Evolutionary conservation across 441 rosid genomes (phyloP).

Genomic region (Euphorbia schlechtendalii): DNA sequence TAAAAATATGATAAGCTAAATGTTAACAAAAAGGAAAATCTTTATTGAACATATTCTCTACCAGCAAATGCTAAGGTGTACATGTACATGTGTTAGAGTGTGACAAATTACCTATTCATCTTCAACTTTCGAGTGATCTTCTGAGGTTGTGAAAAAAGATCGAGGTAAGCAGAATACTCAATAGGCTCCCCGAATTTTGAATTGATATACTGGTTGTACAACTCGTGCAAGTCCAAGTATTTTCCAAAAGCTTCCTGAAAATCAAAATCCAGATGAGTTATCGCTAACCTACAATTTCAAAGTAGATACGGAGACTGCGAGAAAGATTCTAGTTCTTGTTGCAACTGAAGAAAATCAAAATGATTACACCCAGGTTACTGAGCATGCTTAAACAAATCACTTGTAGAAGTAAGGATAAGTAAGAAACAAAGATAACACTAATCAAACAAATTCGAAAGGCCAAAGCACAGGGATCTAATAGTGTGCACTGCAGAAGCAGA

Average conservation of each 20-base stretch:
- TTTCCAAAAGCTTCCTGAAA: conserved; percentile 82
- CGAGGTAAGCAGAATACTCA: conserved; percentile 85
- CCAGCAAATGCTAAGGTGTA: not conserved
- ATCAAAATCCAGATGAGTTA: conserved; percentile 14
- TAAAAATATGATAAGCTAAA: conserved; percentile 13
- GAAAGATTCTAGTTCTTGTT: not conserved
- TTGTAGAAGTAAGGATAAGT: not conserved
- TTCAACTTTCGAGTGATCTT: conserved; percentile 54
- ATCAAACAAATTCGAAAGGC: not conserved
- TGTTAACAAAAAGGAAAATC: conserved; percentile 2
- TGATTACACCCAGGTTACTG: not conserved
- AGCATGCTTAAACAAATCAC: not conserved
- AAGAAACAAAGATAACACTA: not conserved
- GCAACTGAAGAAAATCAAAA: not conserved
- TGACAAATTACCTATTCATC: conserved; percentile 44
- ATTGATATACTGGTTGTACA: conserved; percentile 77
- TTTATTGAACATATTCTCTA: not conserved
- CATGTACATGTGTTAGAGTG: not conserved
- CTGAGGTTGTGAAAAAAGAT: conserved; percentile 58
- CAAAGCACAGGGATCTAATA: not conserved
- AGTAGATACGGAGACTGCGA: not conserved
- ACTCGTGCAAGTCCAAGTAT: conserved; percentile 83
- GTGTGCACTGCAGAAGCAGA: not conserved
- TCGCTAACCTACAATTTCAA: conserved; percentile 2
- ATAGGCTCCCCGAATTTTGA: conserved; percentile 79